These are phyloP conservation scores for Eimeria maxima DNA, from an alignment of 169 alveolate species.

Conservation along the genomic window DNA sequence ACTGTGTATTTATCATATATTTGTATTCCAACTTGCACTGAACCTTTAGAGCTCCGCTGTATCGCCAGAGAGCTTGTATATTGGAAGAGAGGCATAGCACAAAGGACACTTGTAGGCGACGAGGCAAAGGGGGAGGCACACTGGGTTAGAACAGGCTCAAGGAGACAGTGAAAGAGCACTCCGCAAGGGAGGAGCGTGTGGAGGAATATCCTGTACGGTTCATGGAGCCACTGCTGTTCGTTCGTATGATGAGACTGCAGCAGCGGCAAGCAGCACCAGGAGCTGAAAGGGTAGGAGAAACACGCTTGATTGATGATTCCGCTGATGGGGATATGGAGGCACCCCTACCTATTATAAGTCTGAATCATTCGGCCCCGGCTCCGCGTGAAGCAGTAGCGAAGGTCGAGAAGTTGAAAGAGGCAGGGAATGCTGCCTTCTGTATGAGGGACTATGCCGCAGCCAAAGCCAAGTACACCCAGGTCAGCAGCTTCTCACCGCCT, in stretches of 20 bases:
- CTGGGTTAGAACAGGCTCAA: neutral
- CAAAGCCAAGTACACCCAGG: slow-evolving; percentile 40
- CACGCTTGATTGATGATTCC: neutral
- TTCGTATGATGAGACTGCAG: neutral
- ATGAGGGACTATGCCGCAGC: neutral
- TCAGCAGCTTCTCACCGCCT: neutral
- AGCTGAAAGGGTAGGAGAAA: slow-evolving; percentile 3
- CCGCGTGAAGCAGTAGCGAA: neutral
- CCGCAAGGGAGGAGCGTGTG: neutral
- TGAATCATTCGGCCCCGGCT: neutral
- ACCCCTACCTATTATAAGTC: neutral
- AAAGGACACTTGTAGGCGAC: neutral
- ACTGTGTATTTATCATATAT: neutral
- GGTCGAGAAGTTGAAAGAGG: slow-evolving; percentile 42
- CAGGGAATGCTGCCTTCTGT: slow-evolving; percentile 35
- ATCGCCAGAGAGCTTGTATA: neutral
- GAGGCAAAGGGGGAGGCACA: neutral
- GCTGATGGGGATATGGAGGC: neutral
- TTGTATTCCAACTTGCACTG: neutral
- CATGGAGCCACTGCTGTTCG: neutral
- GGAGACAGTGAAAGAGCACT: neutral
- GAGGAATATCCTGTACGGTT: neutral
- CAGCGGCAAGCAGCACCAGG: neutral
- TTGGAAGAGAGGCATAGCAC: neutral
- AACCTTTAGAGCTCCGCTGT: neutral